Evolutionary conservation across 768 basidiomycete genomes (phyloP).

Genomic region (Mycena rosella): DNA sequence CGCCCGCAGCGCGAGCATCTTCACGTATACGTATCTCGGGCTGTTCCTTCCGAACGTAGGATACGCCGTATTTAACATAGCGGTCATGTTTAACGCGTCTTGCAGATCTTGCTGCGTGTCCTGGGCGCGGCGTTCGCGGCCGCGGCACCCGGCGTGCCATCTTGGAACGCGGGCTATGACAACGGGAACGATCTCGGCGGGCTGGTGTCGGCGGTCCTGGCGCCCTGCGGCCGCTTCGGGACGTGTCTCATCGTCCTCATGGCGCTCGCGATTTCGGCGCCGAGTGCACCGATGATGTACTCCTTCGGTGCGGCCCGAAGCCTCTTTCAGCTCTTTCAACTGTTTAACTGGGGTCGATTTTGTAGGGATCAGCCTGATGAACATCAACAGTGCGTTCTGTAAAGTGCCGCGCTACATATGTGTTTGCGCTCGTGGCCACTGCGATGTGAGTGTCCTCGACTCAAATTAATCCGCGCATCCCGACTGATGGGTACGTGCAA

Average conservation of each 20-base stretch:
- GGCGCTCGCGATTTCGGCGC: slow-evolving; percentile 79
- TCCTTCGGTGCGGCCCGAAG: slow-evolving; percentile 57
- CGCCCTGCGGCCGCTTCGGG: slow-evolving; percentile 73
- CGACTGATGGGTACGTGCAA: slow-evolving; percentile 38
- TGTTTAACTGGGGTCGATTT: not conserved
- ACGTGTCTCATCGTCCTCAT: slow-evolving; percentile 80
- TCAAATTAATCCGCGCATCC: not conserved
- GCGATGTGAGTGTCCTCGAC: slow-evolving; percentile 64
- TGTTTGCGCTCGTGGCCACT: slow-evolving; percentile 74
- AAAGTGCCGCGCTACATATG: slow-evolving; percentile 76
- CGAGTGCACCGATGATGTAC: slow-evolving; percentile 85
- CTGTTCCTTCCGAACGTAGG: slow-evolving; percentile 72
- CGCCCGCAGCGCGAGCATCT: slow-evolving; percentile 59
- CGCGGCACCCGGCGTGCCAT: slow-evolving; percentile 65
- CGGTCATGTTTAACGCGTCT: not conserved
- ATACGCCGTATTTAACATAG: not conserved
- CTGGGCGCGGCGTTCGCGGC: slow-evolving; percentile 78
- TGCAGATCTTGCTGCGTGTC: slow-evolving; percentile 57
- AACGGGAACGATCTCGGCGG: slow-evolving; percentile 70
- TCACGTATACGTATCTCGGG: slow-evolving; percentile 74
- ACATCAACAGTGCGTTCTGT: slow-evolving; percentile 65
- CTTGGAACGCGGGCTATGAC: slow-evolving; percentile 69
- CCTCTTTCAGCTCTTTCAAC: not conserved
- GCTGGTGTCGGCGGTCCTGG: slow-evolving; percentile 70
- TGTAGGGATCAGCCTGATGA: slow-evolving; percentile 71